These are phyloP conservation scores for Dalbergia oliveri DNA, from an alignment of 306 rosid genomes.

Conservation along the genomic window DNA sequence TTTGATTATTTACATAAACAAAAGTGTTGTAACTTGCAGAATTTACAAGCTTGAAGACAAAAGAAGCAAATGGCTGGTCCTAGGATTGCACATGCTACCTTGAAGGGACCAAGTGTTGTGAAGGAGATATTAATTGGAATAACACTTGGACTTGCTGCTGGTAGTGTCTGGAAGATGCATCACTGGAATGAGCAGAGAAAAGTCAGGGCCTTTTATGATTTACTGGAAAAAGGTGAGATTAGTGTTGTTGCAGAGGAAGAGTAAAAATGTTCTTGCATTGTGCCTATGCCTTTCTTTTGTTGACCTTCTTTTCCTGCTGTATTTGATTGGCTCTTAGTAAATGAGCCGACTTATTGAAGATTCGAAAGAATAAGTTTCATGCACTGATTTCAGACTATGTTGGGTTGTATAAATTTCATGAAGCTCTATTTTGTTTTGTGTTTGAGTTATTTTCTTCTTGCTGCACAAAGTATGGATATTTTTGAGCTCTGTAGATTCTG, in stretches of 20 bases:
- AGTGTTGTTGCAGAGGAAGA: constrained; percentile 75
- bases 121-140: constrained; percentile 77
- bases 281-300: constrained; percentile 35
- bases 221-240: constrained; percentile 92
- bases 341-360: constrained; percentile 51
- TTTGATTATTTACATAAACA: neutral
- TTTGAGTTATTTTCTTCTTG: constrained; percentile 20
- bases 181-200: constrained; percentile 98
- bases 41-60: constrained; percentile 36
- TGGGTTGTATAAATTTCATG: constrained; percentile 47
- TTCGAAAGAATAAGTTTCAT: constrained; percentile 54
- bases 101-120: constrained; percentile 96
- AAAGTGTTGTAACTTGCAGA: constrained; percentile 44
- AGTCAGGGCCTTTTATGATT: constrained; percentile 76
- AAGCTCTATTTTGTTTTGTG: neutral
- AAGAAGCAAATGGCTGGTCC: constrained; percentile 77
- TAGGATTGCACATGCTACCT: constrained; percentile 84
- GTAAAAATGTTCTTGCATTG: constrained; percentile 42
- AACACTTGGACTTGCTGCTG: constrained; percentile 68
- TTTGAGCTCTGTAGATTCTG: neutral
- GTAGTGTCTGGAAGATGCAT: constrained; percentile 91
- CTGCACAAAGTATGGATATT: constrained; percentile 5
- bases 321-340: constrained; percentile 53
- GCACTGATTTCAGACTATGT: constrained; percentile 44
- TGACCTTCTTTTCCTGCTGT: constrained; percentile 39